Conservation (phyloP, 2,329 filamentous ascomycete genomes). For the Didymella pinodella region DNA sequence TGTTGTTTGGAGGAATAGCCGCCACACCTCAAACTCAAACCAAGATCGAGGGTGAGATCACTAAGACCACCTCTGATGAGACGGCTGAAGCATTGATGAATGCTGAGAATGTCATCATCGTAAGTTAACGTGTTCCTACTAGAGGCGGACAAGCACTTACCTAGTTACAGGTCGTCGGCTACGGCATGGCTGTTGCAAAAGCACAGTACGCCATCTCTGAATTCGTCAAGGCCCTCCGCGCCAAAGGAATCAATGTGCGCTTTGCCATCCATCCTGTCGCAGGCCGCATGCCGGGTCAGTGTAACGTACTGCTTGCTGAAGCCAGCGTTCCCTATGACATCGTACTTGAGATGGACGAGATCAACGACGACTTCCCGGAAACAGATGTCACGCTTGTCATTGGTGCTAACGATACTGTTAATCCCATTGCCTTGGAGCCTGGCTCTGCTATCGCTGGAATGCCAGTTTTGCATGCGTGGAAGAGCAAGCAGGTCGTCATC, state of each 20-base stretch:
- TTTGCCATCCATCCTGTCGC: slow-evolving; percentile 93
- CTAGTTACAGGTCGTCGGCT: slow-evolving; percentile 70
- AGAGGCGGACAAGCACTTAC: not conserved
- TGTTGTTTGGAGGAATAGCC: slow-evolving; percentile 80
- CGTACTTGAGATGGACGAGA: slow-evolving; percentile 94
- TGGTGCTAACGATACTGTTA: slow-evolving; percentile 91
- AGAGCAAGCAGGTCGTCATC: slow-evolving; percentile 89
- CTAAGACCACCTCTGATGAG: slow-evolving; percentile 80
- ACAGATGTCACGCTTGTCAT: slow-evolving; percentile 90
- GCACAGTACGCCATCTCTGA: slow-evolving; percentile 90
- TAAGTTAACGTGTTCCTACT: slow-evolving; percentile 31
- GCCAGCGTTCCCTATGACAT: slow-evolving; percentile 90
- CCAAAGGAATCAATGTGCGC: slow-evolving; percentile 79
- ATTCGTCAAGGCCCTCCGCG: slow-evolving; percentile 76
- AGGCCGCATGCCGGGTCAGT: slow-evolving; percentile 91
- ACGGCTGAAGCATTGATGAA: slow-evolving; percentile 77
- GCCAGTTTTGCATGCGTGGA: slow-evolving; percentile 92
- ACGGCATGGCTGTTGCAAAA: slow-evolving; percentile 94
- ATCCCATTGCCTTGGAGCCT: slow-evolving; percentile 85
- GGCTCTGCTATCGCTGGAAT: slow-evolving; percentile 88
- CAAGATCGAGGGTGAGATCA: slow-evolving; percentile 82
- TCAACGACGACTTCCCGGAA: slow-evolving; percentile 88
- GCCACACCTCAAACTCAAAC: slow-evolving; percentile 69
- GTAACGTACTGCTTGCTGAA: slow-evolving; percentile 88
- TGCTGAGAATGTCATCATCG: slow-evolving; percentile 85